Percentiles rank a stretch among this genome's conserved stretches.
phyloP scores from a whole-genome alignment of 2,329 filamentous ascomycete genomes.

The Chalaropsis ovoidea region DNA sequence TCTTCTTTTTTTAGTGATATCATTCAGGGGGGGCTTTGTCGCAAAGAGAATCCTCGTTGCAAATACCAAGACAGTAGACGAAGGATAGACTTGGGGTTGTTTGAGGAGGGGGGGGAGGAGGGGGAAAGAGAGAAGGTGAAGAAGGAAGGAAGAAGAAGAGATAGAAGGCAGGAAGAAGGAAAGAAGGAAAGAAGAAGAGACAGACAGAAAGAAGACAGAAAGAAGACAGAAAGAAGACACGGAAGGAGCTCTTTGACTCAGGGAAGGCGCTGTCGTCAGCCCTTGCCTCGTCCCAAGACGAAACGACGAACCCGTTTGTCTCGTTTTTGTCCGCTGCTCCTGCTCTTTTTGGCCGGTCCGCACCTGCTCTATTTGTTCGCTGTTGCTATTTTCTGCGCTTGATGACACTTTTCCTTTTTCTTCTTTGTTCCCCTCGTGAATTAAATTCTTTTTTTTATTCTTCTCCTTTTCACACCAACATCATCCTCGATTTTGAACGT shows the following conservation, averaged over 20 bases:
- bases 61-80: background rate
- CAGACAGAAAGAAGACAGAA: background rate
- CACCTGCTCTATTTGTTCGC: background rate
- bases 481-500: background rate
- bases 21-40: background rate
- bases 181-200: background rate
- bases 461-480: background rate
- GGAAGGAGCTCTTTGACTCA: background rate
- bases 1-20: background rate
- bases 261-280: background rate
- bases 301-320: constrained; percentile 4
- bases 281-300: background rate
- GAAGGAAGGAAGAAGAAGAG: background rate
- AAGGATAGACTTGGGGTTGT: background rate
- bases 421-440: background rate
- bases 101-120: too few species aligned
- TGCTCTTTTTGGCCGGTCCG: background rate
- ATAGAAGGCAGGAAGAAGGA: background rate
- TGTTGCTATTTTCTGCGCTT: constrained; percentile 10
- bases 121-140: background rate
- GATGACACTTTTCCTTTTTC: constrained; percentile 15
- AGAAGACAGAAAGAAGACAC: background rate
- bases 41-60: background rate
- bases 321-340: background rate
- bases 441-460: background rate